Conservation (phyloP, 106 monocot genomes). For the Narthecium ossifragum region DNA sequence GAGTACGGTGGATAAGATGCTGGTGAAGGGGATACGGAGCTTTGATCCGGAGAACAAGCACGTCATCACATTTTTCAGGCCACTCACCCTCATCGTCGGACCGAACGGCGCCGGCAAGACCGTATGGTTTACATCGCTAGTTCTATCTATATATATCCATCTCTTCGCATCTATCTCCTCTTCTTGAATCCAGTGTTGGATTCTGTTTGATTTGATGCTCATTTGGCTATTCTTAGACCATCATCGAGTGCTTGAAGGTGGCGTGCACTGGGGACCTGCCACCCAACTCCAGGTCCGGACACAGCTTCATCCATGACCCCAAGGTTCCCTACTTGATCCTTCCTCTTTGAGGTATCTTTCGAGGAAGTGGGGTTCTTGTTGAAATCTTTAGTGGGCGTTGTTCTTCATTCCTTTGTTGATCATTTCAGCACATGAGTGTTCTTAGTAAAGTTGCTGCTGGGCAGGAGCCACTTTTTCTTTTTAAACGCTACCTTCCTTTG, state of each 20-base stretch:
- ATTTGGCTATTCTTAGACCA: conserved; percentile 56
- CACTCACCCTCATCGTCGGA: conserved; percentile 98
- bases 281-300: conserved; percentile 94
- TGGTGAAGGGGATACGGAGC: conserved; percentile 97
- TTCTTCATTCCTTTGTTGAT: too few species aligned
- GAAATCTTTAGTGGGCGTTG: too few species aligned
- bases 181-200: background rate
- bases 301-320: conserved; percentile 97
- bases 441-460: too few species aligned
- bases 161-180: background rate
- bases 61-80: conserved; percentile 96
- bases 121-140: conserved; percentile 14
- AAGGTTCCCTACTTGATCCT: conserved; percentile 36
- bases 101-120: conserved; percentile 99
- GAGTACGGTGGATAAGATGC: conserved; percentile 99
- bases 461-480: too few species aligned
- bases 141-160: background rate
- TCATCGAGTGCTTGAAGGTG: conserved; percentile 95
- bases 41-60: conserved; percentile 98
- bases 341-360: background rate
- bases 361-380: background rate
- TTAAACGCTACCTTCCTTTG: too few species aligned
- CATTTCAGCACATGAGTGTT: too few species aligned
- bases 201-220: background rate
- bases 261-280: conserved; percentile 94